Conservation (phyloP, 2,329 filamentous ascomycete genomes). For the Ophiostoma himal-ulmi region DNA sequence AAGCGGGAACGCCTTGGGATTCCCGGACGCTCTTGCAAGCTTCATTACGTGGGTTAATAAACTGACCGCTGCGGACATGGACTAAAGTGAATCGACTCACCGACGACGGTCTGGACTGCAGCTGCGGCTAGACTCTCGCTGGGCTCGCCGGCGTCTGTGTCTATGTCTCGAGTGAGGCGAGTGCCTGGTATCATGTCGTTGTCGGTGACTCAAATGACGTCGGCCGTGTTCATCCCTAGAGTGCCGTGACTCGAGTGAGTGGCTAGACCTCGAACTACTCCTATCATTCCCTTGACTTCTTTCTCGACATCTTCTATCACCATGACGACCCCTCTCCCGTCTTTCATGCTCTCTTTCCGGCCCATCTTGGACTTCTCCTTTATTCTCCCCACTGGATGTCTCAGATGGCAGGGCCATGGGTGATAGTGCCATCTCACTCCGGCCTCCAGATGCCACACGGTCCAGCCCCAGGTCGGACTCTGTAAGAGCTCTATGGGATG, state of each 20-base stretch:
- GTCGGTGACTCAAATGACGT: background rate
- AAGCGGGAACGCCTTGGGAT: slow-evolving; percentile 16
- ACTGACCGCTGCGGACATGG: too few species aligned
- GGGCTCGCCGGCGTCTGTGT: slow-evolving; percentile 15
- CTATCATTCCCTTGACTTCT: background rate
- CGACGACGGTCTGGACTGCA: slow-evolving; percentile 12
- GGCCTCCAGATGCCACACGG: background rate
- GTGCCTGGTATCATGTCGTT: background rate
- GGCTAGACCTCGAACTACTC: background rate
- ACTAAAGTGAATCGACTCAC: background rate
- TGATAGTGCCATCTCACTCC: background rate
- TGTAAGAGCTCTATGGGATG: background rate
- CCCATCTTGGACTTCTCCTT: background rate
- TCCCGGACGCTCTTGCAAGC: background rate
- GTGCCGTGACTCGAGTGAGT: background rate
- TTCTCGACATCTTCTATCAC: background rate
- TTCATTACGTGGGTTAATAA: background rate
- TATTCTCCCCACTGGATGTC: slow-evolving; percentile 15
- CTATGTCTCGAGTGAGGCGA: background rate
- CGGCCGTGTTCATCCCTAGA: background rate
- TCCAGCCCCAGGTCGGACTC: background rate
- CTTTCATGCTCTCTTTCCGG: background rate
- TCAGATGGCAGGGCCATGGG: slow-evolving; percentile 21
- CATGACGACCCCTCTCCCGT: background rate
- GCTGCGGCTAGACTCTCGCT: slow-evolving; percentile 17